Percentiles rank a stretch among this genome's conserved stretches.
Evolutionary conservation across 2,329 filamentous ascomycete genomes (phyloP).

Genomic region (Cladophialophora immunda): DNA sequence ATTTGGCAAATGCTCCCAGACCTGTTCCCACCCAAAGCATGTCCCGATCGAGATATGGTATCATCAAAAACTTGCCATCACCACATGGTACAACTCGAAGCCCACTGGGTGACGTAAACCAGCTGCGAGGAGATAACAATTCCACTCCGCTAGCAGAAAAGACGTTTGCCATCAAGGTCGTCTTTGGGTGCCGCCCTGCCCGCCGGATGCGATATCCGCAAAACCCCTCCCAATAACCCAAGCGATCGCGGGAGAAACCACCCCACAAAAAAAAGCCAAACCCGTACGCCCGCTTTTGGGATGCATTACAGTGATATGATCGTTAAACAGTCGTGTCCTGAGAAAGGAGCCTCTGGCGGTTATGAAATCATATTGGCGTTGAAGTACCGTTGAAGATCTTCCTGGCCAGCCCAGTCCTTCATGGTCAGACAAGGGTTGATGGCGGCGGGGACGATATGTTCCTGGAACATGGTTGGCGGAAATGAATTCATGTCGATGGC

Average conservation of each 20-base stretch:
- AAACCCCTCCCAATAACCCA: not conserved
- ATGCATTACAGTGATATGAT: conserved; percentile 27
- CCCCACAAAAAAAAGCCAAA: conserved; percentile 10
- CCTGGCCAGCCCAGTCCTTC: conserved; percentile 40
- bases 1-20: conserved; percentile 9
- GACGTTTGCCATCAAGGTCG: conserved; percentile 3
- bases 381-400: conserved; percentile 39
- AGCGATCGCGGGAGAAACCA: not conserved
- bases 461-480: conserved; percentile 34
- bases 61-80: conserved; percentile 15
- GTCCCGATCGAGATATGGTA: conserved; percentile 20
- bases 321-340: conserved; percentile 19
- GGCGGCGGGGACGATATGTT: conserved; percentile 33
- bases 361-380: conserved; percentile 36
- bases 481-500: conserved; percentile 31
- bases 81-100: conserved; percentile 8
- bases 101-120: conserved; percentile 5
- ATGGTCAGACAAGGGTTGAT: conserved; percentile 42
- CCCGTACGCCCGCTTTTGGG: conserved; percentile 31
- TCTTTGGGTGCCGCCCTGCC: not conserved
- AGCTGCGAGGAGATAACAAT: conserved; percentile 9
- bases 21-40: conserved; percentile 14
- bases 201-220: conserved; percentile 12
- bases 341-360: not conserved
- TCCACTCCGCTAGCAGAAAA: conserved; percentile 10